Conservation (phyloP, 257 asterid genomes). For the Solanum arcanum region DNA sequence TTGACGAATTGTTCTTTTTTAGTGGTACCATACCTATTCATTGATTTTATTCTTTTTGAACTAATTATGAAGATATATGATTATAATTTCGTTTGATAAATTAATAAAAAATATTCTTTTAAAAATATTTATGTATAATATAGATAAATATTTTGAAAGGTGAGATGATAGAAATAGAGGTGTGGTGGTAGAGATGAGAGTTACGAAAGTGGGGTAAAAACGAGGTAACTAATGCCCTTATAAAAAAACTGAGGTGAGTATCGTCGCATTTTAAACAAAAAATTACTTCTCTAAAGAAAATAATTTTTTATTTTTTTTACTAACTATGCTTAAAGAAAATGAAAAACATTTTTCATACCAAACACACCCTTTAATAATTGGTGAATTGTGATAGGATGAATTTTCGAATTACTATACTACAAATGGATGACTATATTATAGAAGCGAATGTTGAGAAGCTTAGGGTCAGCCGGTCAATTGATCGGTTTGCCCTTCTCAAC, state of each 20-base stretch:
- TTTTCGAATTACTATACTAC: background rate
- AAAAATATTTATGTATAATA: too few relatives aligned
- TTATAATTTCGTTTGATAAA: background rate
- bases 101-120: too few relatives aligned
- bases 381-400: background rate
- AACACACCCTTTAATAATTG: background rate
- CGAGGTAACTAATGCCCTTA: background rate
- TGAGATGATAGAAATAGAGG: background rate
- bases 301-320: background rate
- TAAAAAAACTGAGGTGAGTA: too few relatives aligned
- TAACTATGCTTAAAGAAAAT: background rate
- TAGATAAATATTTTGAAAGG: background rate
- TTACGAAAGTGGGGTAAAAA: background rate
- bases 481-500: too few relatives aligned
- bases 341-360: accelerated
- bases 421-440: background rate
- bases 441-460: too few relatives aligned
- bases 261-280: too few relatives aligned
- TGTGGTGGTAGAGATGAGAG: background rate
- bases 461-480: too few relatives aligned
- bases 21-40: background rate
- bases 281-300: background rate
- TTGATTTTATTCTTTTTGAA: background rate
- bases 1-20: background rate
- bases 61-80: background rate